Base-by-base conservation (phyloP, 306 rosid genomes). In the Aeschynomene evenia region DNA sequence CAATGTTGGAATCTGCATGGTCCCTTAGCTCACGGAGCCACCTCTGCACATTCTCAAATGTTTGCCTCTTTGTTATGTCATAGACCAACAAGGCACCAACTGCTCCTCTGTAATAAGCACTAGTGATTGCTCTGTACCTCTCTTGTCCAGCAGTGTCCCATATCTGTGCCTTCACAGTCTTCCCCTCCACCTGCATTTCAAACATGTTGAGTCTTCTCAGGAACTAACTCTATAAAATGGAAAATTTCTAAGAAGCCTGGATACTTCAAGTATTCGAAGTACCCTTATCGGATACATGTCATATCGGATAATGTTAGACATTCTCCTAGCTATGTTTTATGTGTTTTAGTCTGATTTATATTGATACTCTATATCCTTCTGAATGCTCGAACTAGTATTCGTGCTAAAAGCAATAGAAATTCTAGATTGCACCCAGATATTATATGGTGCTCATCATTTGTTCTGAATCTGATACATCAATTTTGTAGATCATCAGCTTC, bases 101-200 rank as follows among this genome's bases (percentile, higher is more conserved):
- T 29, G 93, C 96, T 34, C 96, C 96, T 85, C 96, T 87, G 34
- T 87, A 89, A 73, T 89, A 89, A 15, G 96, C 96, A 68, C 93
- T 89, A 0, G 96, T 89, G 60, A 89, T 89, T 0, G 96, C 93
- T 73, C 93, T 63, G 80, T 89, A 89, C 78, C 96, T 87, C 70
- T 90, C 96, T 77, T 90, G 96, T 2, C 96, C 96, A 0, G 96
- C 94, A 1, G 96, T 90, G 75, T 90, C 96, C 96, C 96, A 90
- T 87, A 90, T 90, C 79, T 90, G 96, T 63, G 96, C 96, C 77
- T 90, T 90, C 11, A 85, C 84, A 0, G 96, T 90, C 83, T 90
- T 87, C 40, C 96, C 94, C 74, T 90, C 94, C 54, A 90, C 86
- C 96, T 90, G 77, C 65, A 76, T 34, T 14, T 23, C 1, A 31